Evolutionary conservation across 805 yeast genomes (phyloP), one percentile per base, ranked within the genome.

Genomic region (Priceomyces castillae): DNA sequence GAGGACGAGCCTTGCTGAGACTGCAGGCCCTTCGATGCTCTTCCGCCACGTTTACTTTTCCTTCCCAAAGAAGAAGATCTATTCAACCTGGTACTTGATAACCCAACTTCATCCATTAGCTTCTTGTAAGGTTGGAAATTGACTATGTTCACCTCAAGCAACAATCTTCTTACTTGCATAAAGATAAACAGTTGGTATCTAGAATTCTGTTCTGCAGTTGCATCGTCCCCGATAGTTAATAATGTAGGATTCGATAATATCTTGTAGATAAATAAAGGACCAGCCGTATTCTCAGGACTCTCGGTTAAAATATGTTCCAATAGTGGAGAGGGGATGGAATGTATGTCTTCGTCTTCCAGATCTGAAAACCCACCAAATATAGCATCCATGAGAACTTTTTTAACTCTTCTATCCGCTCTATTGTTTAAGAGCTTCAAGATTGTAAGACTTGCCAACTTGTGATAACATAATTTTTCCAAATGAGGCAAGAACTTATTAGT

Each of bases 51-150:
- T 48, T 58, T 62, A 42, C 61, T 57, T 31, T 66, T 57, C 40
- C 52, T 52, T 10, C 57, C 54, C 15, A 49, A 38, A 3, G 64
- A 55, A 2, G 53, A 20, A 9, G 62, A 49, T 37, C 71, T 52
- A 39, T 59, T 59, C 35, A 67, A 49, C 39, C 72, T 53, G 37
- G 60, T 59, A 43, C 59, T 61, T 7, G 72, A 60, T 31, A 90
- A 68, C 2, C 97, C 97, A 48, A 90, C 92, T 62, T 92, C 98
- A 53, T 92, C 98, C 76, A 90, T 78, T 44, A 94, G 71, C 50
- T 95, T 81, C 58, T 87, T 86, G 64, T 88, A 87, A 28, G 85
- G 86, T 59, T 86, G 95, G 40, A 65, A 70, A 22, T 76, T 68
- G 36, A 70, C 54, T 30, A 84, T 73, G 45, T 78, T 80, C 54